Percentiles rank a stretch among this genome's conserved stretches.
phyloP scores from a whole-genome alignment of 345 rosid species.

The Capsella bursapastoris region DNA sequence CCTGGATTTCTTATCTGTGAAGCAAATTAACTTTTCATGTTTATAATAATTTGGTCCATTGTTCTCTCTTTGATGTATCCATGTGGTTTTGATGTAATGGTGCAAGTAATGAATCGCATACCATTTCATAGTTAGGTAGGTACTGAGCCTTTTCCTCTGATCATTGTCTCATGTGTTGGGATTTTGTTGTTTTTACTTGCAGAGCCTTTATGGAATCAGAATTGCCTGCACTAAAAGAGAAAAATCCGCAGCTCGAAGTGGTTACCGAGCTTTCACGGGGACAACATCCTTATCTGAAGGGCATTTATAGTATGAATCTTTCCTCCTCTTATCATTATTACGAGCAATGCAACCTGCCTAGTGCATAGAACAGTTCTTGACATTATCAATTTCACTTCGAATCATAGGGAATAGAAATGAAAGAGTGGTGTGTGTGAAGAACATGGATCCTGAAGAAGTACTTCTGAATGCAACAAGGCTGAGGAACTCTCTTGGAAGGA shows the following conservation, averaged over 20 bases:
- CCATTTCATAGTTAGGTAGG: neutral
- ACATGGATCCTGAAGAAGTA: constrained; percentile 68
- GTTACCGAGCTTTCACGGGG: constrained; percentile 75
- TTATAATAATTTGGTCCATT: neutral
- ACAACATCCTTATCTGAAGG: constrained; percentile 87
- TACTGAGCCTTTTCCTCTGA: neutral
- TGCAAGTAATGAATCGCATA: neutral
- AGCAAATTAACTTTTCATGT: neutral
- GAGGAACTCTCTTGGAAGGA: constrained; percentile 80
- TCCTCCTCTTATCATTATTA: neutral
- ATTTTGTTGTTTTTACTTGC: neutral
- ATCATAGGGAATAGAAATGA: constrained; percentile 72
- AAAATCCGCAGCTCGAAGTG: constrained; percentile 81
- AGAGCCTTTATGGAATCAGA: constrained; percentile 90
- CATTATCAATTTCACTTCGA: neutral
- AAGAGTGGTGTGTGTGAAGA: constrained; percentile 87
- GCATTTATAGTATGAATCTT: constrained; percentile 65
- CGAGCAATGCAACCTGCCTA: constrained; percentile 1
- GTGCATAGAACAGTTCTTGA: neutral
- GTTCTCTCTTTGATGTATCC: constrained; percentile 1
- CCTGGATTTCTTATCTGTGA: neutral
- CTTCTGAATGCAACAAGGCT: constrained; percentile 69
- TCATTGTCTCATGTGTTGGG: neutral
- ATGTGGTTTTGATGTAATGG: neutral
- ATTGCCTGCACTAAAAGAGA: constrained; percentile 64